A percentile compares a stretch with the other conserved stretches of the same genome.
phyloP scores from a whole-genome alignment of 768 basidiomycete genomes.

The Pleurotus pulmonarius region DNA sequence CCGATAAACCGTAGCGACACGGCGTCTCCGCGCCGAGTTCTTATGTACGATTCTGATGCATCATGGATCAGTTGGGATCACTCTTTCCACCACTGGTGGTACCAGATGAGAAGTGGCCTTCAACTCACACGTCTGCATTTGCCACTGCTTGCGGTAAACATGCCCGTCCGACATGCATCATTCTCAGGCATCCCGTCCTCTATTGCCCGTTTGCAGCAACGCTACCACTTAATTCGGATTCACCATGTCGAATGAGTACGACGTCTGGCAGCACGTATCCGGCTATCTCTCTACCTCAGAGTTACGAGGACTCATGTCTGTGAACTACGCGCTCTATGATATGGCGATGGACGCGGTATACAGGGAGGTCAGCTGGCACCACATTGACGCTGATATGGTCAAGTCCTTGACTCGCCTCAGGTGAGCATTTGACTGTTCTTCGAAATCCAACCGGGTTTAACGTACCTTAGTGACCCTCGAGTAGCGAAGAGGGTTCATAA shows the following conservation, averaged over 20 bases:
- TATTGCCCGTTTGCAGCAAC: no score
- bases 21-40: no score
- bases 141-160: no score
- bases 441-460: background rate
- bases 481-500: constrained; percentile 28
- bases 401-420: constrained; percentile 24
- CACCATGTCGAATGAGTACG: constrained; percentile 9
- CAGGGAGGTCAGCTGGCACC: constrained; percentile 26
- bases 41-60: no score
- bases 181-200: no score
- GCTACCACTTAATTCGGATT: no score
- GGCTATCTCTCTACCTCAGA: constrained; percentile 13
- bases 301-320: constrained; percentile 17
- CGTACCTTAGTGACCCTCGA: constrained; percentile 22
- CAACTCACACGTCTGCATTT: no score
- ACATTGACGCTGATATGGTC: constrained; percentile 23
- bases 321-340: constrained; percentile 30
- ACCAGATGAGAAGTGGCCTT: no score
- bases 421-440: constrained; percentile 16
- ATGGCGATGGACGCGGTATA: constrained; percentile 26
- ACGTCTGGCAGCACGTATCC: constrained; percentile 30
- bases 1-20: no score
- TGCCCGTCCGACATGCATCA: no score
- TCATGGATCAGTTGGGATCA: no score
- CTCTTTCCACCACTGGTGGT: no score